These are phyloP conservation scores for Pseudocercospora crystallina DNA, from an alignment of 2,329 filamentous ascomycete species.

Conservation along the genomic window DNA sequence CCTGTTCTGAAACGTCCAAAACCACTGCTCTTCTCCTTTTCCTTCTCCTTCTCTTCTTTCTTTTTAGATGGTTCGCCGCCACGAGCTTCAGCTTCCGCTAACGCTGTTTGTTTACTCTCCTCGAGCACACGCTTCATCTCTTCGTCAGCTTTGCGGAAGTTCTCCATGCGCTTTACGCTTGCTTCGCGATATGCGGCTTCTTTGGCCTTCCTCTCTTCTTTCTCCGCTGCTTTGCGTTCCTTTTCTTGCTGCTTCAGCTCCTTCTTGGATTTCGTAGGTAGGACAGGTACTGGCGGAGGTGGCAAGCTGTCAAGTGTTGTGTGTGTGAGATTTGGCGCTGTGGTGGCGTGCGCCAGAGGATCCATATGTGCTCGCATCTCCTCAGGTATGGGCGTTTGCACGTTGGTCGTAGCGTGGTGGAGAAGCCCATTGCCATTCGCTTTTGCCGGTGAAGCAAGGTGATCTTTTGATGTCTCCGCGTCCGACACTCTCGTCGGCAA, in stretches of 20 bases:
- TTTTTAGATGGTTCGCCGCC: slow-evolving; percentile 36
- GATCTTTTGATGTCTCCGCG: slow-evolving; percentile 31
- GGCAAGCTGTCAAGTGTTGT: slow-evolving; percentile 34
- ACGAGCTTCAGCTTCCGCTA: slow-evolving; percentile 48
- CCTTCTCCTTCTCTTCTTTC: slow-evolving; percentile 44
- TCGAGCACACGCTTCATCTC: slow-evolving; percentile 65
- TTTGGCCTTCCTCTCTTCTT: slow-evolving; percentile 56
- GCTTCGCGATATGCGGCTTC: slow-evolving; percentile 35
- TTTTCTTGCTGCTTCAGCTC: slow-evolving; percentile 61
- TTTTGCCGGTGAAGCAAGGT: slow-evolving; percentile 24
- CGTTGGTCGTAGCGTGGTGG: slow-evolving; percentile 30
- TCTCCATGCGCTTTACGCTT: slow-evolving; percentile 51
- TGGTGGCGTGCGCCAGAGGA: slow-evolving; percentile 65
- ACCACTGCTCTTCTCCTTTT: slow-evolving; percentile 23
- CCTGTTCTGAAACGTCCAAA: slow-evolving; percentile 8
- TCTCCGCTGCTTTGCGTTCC: slow-evolving; percentile 57
- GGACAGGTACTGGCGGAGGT: slow-evolving; percentile 45
- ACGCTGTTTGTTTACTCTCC: slow-evolving; percentile 63
- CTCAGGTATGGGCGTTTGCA: slow-evolving; percentile 13
- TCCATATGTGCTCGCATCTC: slow-evolving; percentile 44
- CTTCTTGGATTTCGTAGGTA: slow-evolving; percentile 66
- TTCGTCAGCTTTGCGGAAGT: slow-evolving; percentile 59
- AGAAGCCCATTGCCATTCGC: slow-evolving; percentile 29
- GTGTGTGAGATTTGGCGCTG: slow-evolving; percentile 52
- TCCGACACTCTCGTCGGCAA: slow-evolving; percentile 37